Base-by-base conservation (phyloP, 352 stramenopile species). In the Aphanomyces stellatus region DNA sequence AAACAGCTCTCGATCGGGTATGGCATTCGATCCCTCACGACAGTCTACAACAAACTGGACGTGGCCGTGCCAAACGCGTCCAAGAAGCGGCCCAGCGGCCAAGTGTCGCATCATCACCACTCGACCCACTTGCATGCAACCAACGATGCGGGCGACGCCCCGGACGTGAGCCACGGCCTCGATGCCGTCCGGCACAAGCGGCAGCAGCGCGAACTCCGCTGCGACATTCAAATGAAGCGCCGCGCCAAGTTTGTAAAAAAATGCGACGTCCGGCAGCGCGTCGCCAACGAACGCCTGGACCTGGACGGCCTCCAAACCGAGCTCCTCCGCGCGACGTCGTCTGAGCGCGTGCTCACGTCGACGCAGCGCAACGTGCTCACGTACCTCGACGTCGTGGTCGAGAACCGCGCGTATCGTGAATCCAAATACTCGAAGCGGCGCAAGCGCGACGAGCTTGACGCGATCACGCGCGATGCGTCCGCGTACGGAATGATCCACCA, bases 331-430 rank as follows among this genome's bases (percentile, higher is more conserved):
- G 60, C 68, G 41, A 90, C 82, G 2, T 77, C 77, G 22, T 74
- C 65, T 4, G 85, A 93, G 25, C 70, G 71, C 11, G 74, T 76
- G 0, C 53, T 82, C 1, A 65, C 69, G 3, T 53, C 71, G 4
- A 73, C 78, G 43, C 78, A 85, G 43, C 66, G 70, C n/a, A 75
- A 78, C 34, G 79, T 91, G 30, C 35, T 87, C 6, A 49, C 76
- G 10, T 93, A 87, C 78, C 90, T 89, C 51, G 73, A 87, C 25
- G 74, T 93, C 55, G 76, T 74, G 37, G 67, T 64, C 0, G 81
- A 88, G 69, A 93, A 93, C 43, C 73, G 82, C 11, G 55, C 64
- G 8, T 72, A 75, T 51, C 80, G 82, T 7, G 70, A 77, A 33
- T 65, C 72, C 60, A 72, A 76, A 27, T 91, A 93, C 51, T 53